Evolutionary conservation across 176 grass and related monocot genomes (phyloP).

Genomic region (Phoenix roebelenii): DNA sequence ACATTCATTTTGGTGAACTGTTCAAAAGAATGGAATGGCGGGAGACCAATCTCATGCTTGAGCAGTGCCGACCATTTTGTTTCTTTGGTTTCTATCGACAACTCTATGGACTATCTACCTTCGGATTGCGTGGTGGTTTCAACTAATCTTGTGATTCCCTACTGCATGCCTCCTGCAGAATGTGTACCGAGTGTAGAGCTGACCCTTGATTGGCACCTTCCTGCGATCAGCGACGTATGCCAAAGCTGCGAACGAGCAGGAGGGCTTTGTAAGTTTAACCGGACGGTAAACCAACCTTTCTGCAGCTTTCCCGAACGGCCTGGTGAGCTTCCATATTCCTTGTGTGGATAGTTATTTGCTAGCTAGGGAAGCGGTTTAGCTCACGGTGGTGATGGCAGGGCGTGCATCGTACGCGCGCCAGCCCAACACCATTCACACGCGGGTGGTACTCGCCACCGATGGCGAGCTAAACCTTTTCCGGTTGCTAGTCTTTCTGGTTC

Average conservation of each 20-base stretch:
- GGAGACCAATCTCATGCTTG: conserved; percentile 21
- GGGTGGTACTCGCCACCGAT: no score
- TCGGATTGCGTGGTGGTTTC: conserved; percentile 17
- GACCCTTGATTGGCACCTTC: conserved; percentile 12
- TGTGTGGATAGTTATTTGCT: background rate
- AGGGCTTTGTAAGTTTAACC: conserved; percentile 24
- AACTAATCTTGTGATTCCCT: background rate
- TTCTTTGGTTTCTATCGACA: background rate
- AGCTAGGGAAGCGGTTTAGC: no score
- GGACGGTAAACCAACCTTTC: conserved; percentile 13
- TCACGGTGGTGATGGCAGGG: no score
- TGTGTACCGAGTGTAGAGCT: no score
- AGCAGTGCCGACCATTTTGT: conserved; percentile 10
- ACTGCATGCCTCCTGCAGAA: no score
- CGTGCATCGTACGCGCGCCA: no score
- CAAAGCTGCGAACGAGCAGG: conserved; percentile 12
- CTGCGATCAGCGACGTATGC: conserved; percentile 18
- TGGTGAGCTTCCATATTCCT: conserved; percentile 13
- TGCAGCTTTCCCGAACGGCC: conserved; percentile 2
- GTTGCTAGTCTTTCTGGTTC: no score
- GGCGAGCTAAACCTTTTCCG: no score
- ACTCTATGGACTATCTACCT: conserved; percentile 25
- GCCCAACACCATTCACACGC: no score
- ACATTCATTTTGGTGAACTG: conserved; percentile 20
- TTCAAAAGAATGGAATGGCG: conserved; percentile 2